These are phyloP conservation scores for Suillus spraguei DNA, from an alignment of 768 basidiomycete species.

Conservation along the genomic window DNA sequence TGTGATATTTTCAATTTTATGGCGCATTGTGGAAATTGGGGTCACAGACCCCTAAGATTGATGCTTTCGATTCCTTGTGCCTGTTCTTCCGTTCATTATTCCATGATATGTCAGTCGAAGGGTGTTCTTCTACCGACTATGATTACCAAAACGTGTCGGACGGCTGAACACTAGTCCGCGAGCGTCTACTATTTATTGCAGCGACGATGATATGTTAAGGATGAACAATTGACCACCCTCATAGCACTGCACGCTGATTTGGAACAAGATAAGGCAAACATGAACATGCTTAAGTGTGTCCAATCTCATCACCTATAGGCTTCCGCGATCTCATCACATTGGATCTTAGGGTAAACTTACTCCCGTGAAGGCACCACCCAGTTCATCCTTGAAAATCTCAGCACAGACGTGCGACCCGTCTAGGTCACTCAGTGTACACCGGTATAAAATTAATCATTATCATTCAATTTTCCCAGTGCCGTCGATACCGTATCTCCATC, in stretches of 20 bases:
- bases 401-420: not conserved
- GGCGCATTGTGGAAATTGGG: not conserved
- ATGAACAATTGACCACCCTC: not conserved
- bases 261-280: conserved; percentile 1
- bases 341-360: not conserved
- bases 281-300: not conserved
- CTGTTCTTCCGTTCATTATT: not conserved
- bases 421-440: not conserved
- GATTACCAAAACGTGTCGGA: not conserved
- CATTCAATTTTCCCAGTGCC: not conserved
- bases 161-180: conserved; percentile 9
- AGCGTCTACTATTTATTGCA: conserved; percentile 3
- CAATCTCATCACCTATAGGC: not conserved
- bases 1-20: not conserved
- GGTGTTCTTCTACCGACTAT: not conserved
- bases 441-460: not conserved
- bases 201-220: not conserved
- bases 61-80: not conserved
- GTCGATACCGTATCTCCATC: not conserved
- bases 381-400: no score
- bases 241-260: not conserved
- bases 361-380: not conserved
- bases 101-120: conserved; percentile 2
- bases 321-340: conserved; percentile 2
- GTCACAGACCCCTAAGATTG: conserved; percentile 1